Percentiles rank a stretch among this genome's conserved stretches.
These are phyloP conservation scores for Lecanicillium sp. DNA, from an alignment of 2,329 filamentous ascomycete genomes.

Conservation along the genomic window DNA sequence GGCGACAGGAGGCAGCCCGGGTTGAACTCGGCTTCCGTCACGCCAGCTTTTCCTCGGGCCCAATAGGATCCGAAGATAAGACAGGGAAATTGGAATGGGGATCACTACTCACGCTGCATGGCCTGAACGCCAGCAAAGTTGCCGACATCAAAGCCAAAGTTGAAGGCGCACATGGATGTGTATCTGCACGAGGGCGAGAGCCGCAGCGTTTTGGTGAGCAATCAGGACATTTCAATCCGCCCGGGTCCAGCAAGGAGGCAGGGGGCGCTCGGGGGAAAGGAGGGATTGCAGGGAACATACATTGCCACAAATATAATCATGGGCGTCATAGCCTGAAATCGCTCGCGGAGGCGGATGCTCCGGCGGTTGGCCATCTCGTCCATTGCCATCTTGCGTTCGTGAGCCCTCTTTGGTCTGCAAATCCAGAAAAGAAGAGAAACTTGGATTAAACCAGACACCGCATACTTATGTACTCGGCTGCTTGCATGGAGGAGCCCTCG, in stretches of 20 bases:
- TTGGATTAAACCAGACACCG: too few species aligned
- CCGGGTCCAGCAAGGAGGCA: too few species aligned
- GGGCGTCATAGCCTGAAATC: slow-evolving; percentile 1
- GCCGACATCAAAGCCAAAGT: slow-evolving; percentile 20
- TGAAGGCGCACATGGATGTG: slow-evolving; percentile 16
- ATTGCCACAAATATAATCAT: slow-evolving; percentile 6
- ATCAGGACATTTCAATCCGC: too few species aligned
- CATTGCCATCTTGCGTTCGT: background rate
- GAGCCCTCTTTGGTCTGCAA: background rate
- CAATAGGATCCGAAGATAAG: too few species aligned
- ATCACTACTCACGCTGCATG: slow-evolving; percentile 12
- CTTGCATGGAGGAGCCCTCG: too few species aligned
- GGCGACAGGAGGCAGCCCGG: too few species aligned
- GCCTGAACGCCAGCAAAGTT: slow-evolving; percentile 18
- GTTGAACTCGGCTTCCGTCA: too few species aligned
- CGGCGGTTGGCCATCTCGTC: background rate
- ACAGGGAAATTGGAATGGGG: background rate
- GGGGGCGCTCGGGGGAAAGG: background rate
- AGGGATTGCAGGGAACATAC: background rate
- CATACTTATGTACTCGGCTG: too few species aligned
- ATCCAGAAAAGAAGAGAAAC: too few species aligned
- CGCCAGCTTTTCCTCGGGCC: too few species aligned
- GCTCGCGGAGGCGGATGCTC: slow-evolving; percentile 1
- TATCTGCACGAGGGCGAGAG: slow-evolving; percentile 10
- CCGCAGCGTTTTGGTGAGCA: too few species aligned